Evolutionary conservation across 225 moss, liverwort and hornwort species (phyloP).

Genomic region (Anthoceros angustus): DNA sequence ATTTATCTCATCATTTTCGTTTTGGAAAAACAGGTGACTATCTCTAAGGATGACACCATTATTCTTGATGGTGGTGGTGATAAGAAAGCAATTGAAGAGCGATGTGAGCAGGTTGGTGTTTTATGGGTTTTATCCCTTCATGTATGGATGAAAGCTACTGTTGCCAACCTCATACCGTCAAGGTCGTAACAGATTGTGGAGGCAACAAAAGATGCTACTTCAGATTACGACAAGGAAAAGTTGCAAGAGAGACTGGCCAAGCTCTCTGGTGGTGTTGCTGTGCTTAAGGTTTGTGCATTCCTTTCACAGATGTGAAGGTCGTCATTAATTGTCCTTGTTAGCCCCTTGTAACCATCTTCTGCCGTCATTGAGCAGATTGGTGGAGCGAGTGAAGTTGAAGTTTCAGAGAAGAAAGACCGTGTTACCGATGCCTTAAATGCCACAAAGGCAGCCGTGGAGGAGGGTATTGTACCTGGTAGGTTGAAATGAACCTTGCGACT

Average conservation of each 20-base stretch:
- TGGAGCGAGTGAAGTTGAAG: conserved; percentile 83
- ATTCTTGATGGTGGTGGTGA: conserved; percentile 76
- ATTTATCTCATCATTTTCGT: not conserved
- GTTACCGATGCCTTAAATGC: conserved; percentile 90
- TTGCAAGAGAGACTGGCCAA: conserved; percentile 86
- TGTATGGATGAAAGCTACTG: not conserved
- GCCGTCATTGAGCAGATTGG: conserved; percentile 42
- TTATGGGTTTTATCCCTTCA: not conserved
- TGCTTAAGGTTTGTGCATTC: conserved; percentile 48
- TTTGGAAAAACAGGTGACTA: conserved; percentile 25
- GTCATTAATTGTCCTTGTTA: not conserved
- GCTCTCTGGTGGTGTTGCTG: conserved; percentile 92
- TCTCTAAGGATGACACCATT: conserved; percentile 86
- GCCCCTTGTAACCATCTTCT: not conserved
- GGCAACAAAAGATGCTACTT: conserved; percentile 56
- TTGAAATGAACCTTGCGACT: not conserved
- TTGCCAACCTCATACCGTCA: not conserved
- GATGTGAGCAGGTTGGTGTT: conserved; percentile 48
- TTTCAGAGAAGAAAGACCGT: conserved; percentile 90
- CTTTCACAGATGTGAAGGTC: not conserved
- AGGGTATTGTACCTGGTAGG: conserved; percentile 83
- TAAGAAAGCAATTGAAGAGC: conserved; percentile 66
- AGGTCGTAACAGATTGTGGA: conserved; percentile 49
- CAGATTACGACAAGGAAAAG: conserved; percentile 95
- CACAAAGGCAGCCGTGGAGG: conserved; percentile 81